These are phyloP conservation scores for Dissophora ornata DNA, from an alignment of 192 early-diverging fungal genomes.

Conservation along the genomic window DNA sequence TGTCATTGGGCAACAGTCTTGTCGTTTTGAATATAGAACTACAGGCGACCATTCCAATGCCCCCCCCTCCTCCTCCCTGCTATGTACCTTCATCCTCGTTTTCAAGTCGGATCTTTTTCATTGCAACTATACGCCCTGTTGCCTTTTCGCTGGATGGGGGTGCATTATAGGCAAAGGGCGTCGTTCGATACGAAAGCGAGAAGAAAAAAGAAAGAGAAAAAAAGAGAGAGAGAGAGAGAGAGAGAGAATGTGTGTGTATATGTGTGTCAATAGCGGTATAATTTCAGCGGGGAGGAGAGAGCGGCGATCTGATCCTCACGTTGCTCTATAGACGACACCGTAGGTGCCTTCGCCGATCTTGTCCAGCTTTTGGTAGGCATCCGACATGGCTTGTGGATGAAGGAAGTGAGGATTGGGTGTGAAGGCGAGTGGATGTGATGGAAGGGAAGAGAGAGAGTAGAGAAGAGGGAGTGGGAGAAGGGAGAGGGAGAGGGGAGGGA, in stretches of 20 bases:
- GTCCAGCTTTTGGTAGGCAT: constrained; percentile 76
- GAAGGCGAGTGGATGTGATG: not conserved
- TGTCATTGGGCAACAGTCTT: no score
- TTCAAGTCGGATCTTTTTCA: constrained; percentile 80
- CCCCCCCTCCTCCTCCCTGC: no score
- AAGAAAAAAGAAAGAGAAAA: not conserved
- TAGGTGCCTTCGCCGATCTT: constrained; percentile 90
- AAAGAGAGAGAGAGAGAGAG: not conserved
- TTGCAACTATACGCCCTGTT: constrained; percentile 69
- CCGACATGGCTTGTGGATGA: constrained; percentile 11
- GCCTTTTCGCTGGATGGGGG: constrained; percentile 51
- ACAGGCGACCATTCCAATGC: no score
- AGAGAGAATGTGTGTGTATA: no score
- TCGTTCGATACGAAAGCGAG: not conserved
- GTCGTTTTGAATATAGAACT: no score
- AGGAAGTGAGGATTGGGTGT: not conserved
- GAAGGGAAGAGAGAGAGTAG: not conserved
- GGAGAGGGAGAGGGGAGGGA: no score
- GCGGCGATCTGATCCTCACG: constrained; percentile 6
- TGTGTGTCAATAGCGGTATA: not conserved
- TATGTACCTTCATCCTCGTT: constrained; percentile 75
- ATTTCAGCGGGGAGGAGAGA: not conserved
- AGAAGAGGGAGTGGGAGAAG: no score
- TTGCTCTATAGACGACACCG: constrained; percentile 82
- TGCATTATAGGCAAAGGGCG: not conserved